Evolutionary conservation across 2,329 filamentous ascomycete genomes (phyloP).

Genomic region (Epichloe sibirici): DNA sequence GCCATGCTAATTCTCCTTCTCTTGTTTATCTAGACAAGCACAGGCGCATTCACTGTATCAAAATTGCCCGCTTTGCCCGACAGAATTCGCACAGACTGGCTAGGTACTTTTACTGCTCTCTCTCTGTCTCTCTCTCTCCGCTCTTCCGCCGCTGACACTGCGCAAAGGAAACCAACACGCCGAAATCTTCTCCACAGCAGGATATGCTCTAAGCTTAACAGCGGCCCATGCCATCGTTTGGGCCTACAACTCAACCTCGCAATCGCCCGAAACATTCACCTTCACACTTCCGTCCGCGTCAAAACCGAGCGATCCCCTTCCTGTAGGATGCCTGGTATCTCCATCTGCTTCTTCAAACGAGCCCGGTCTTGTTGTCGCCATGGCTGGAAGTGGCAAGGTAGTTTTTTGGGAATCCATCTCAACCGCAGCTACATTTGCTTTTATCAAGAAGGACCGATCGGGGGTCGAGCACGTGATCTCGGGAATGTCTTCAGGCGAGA

Average conservation of each 20-base stretch:
- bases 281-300: conserved; percentile 68
- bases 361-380: conserved; percentile 75
- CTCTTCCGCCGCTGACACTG: background rate
- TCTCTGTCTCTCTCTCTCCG: background rate
- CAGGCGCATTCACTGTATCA: conserved; percentile 72
- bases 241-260: conserved; percentile 64
- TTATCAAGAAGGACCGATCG: conserved; percentile 70
- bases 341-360: conserved; percentile 67
- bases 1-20: conserved; percentile 1
- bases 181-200: conserved; percentile 50
- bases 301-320: conserved; percentile 57
- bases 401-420: conserved; percentile 95
- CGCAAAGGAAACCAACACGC: conserved; percentile 49
- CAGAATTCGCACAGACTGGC: conserved; percentile 53
- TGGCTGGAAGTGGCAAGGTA: conserved; percentile 72
- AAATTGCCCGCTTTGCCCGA: conserved; percentile 76
- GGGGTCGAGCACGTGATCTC: conserved; percentile 65
- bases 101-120: conserved; percentile 37
- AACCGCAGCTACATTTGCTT: conserved; percentile 69
- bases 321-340: conserved; percentile 72
- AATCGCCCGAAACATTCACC: conserved; percentile 64
- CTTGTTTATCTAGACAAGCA: conserved; percentile 52
- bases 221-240: conserved; percentile 77
- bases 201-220: conserved; percentile 70
- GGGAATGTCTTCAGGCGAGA: conserved; percentile 68